Conservation (phyloP, 345 rosid genomes). For the Salix dunnii region DNA sequence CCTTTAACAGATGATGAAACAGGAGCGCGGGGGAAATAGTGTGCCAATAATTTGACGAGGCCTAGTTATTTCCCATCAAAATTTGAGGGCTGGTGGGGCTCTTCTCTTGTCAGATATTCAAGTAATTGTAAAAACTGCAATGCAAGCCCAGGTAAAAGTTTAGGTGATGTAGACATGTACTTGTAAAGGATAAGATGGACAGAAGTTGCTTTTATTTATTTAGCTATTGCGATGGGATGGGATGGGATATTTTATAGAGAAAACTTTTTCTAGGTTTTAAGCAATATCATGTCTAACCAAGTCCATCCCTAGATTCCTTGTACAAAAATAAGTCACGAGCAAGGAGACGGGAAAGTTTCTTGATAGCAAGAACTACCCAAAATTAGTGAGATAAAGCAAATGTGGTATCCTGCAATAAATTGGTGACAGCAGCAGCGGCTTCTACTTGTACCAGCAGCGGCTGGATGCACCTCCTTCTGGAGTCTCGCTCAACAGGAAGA, state of each 20-base stretch:
- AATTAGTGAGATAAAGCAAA: slow-evolving; percentile 9
- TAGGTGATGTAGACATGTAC: neutral
- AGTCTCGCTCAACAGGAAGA: slow-evolving; percentile 13
- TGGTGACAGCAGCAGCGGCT: slow-evolving; percentile 19
- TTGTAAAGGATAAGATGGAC: too few species aligned
- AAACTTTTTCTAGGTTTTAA: neutral
- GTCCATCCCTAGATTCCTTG: slow-evolving; percentile 23
- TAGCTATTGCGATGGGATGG: neutral
- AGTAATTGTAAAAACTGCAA: neutral
- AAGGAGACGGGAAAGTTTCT: slow-evolving; percentile 4
- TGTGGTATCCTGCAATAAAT: slow-evolving; percentile 22
- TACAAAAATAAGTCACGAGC: slow-evolving; percentile 13
- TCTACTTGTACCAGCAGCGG: slow-evolving; percentile 15
- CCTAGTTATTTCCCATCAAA: slow-evolving; percentile 7
- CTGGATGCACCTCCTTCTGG: slow-evolving; percentile 1
- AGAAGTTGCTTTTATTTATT: too few species aligned
- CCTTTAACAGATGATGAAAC: neutral
- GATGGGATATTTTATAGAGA: neutral
- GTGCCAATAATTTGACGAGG: slow-evolving; percentile 18
- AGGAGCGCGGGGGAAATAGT: neutral
- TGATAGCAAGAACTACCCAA: slow-evolving; percentile 18
- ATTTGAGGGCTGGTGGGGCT: slow-evolving; percentile 19
- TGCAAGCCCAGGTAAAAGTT: neutral
- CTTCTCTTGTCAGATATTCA: slow-evolving; percentile 9
- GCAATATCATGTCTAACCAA: slow-evolving; percentile 16